Evolutionary conservation across 2,329 filamentous ascomycete species (phyloP), one percentile per base, ranked within the genome.

Genomic region (Salinomyces thailandicus): DNA sequence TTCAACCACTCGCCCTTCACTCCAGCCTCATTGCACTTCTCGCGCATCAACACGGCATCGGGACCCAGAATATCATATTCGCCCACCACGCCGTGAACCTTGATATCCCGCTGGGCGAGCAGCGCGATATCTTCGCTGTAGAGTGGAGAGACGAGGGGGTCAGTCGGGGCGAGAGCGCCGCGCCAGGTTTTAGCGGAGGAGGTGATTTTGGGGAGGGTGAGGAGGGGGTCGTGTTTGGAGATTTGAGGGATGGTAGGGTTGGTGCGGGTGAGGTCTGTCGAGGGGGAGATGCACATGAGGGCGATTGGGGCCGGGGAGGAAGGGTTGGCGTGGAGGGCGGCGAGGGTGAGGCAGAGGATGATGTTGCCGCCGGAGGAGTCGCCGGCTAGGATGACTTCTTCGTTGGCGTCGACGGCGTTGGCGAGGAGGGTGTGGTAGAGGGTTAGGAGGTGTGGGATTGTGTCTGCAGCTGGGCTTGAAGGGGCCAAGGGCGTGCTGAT

Each of bases 351-450:
- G 0, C 52, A 52, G 0, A 75, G 53, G 0, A 65, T 61, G 3
- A 76, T 58, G 40, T 76, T 77, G 0, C 64, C 72, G 0, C 73
- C 73, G 0, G 71, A 67, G 0, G 68, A 72, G 37, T 77, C 73
- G 1, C 73, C 73, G 0, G 63, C 66, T 1, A 75, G 57, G 1
- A 68, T 61, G 0, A 75, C 58, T 1, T 51, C 58, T 36, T 73
- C 65, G 2, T 54, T 54, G 0, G 53, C 54, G 0, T 51, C 46
- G 0, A 55, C 47, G 0, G 67, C 61, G n/a, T 62, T 47, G 2
- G 45, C 31, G 43, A 75, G 45, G 0, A 72, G 40, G 0, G 49
- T 48, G 0, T 54, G 52, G 41, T 74, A 71, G 8, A 71, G 58
- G 22, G 48, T 59, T 31, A 67, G 42, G 9, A 75, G 61, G 16